phyloP scores from a whole-genome alignment of 164 flowering plant genomes.

The Tetracentron sinense region DNA sequence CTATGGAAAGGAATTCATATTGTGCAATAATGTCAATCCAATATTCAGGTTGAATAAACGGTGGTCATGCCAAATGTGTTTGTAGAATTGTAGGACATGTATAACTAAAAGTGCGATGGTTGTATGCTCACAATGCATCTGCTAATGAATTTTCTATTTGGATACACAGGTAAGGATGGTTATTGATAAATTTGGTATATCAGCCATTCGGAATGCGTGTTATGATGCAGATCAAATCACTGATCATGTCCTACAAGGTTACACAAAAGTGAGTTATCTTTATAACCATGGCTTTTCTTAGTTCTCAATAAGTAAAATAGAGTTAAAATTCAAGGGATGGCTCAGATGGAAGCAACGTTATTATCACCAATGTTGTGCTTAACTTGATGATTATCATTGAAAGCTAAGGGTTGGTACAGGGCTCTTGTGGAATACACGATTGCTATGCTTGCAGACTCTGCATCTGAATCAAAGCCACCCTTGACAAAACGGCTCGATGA shows the following conservation, averaged over 20 bases:
- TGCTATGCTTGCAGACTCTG: conserved; percentile 54
- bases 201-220: conserved; percentile 70
- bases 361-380: not conserved
- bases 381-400: conserved; percentile 33
- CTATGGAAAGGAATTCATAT: too few species aligned
- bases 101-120: not conserved
- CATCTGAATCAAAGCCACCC: conserved; percentile 51
- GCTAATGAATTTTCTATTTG: not conserved
- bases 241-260: conserved; percentile 62
- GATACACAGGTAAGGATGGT: conserved; percentile 59
- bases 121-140: too few species aligned
- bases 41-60: not conserved
- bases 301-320: too few species aligned
- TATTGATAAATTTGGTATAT: conserved; percentile 72
- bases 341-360: not conserved
- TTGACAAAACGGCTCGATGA: conserved; percentile 56
- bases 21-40: too few species aligned
- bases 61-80: too few species aligned
- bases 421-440: conserved; percentile 70
- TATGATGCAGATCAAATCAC: conserved; percentile 58
- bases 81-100: too few species aligned
- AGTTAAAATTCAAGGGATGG: not conserved
- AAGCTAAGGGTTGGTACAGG: conserved; percentile 73
- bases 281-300: too few species aligned
- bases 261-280: conserved; percentile 60